Evolutionary conservation across 805 yeast species (phyloP).

Genomic region (Nakazawaea ishiwadae): DNA sequence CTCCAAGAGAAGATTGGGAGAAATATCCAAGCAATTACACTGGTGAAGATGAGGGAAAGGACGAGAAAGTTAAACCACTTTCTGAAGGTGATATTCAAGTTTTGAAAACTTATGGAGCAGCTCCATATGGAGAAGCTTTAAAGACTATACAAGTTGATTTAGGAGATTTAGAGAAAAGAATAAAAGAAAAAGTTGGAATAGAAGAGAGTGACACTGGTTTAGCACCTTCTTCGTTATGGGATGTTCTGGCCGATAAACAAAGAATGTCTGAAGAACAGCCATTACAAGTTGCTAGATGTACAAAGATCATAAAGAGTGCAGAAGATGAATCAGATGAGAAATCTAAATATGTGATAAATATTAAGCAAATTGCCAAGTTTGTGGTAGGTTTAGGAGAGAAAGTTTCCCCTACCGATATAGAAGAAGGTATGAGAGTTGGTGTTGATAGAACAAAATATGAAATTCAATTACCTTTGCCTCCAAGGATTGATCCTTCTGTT

Average conservation of each 20-base stretch:
- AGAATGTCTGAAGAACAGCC: constrained; percentile 93
- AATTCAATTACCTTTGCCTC: constrained; percentile 95
- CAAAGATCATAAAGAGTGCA: constrained; percentile 80
- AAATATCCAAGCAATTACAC: constrained; percentile 92
- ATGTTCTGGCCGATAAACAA: constrained; percentile 92
- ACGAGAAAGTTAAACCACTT: constrained; percentile 77
- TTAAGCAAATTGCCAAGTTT: constrained; percentile 97
- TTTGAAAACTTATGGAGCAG: constrained; percentile 94
- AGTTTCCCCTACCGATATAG: constrained; percentile 97
- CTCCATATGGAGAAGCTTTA: constrained; percentile 83
- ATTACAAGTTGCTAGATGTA: constrained; percentile 96
- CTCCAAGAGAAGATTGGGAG: constrained; percentile 99
- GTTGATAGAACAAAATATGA: constrained; percentile 97
- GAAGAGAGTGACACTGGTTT: constrained; percentile 98
- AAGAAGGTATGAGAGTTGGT: constrained; percentile 99
- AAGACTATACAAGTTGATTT: constrained; percentile 85
- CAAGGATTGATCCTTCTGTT: constrained; percentile 95
- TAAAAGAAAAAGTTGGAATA: constrained; percentile 91
- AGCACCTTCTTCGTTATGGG: constrained; percentile 97
- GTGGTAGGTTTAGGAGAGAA: constrained; percentile 96
- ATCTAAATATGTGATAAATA: constrained; percentile 89
- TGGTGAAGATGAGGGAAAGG: constrained; percentile 59
- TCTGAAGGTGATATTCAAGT: constrained; percentile 98
- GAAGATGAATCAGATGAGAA: constrained; percentile 57
- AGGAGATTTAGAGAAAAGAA: constrained; percentile 75